Evolutionary conservation across 2,329 filamentous ascomycete species (phyloP).

Genomic region (Aspergillus candidus): DNA sequence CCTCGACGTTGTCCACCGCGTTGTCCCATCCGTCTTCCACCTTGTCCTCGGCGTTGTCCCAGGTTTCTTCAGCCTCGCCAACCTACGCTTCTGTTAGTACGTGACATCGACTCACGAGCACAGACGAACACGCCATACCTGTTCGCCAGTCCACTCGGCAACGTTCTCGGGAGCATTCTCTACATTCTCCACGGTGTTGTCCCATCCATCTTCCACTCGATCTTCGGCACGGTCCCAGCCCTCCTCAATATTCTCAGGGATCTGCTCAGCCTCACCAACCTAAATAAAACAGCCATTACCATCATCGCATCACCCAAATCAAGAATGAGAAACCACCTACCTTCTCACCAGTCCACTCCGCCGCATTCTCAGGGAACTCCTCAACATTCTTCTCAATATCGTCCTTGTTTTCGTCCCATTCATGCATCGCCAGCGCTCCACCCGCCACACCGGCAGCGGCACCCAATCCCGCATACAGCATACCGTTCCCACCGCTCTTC

Average conservation of each 20-base stretch:
- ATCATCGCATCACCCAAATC: not conserved
- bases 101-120: too few species aligned
- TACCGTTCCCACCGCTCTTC: constrained; percentile 24
- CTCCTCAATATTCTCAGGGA: constrained; percentile 32
- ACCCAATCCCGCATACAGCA: constrained; percentile 36
- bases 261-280: constrained; percentile 38
- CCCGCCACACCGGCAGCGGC: constrained; percentile 39
- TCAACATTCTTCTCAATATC: constrained; percentile 30
- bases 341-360: constrained; percentile 40
- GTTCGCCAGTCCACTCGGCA: constrained; percentile 35
- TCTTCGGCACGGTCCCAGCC: constrained; percentile 28
- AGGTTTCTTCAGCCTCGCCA: too few species aligned
- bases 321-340: constrained; percentile 12
- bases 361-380: constrained; percentile 40
- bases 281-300: constrained; percentile 10
- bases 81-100: too few species aligned
- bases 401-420: constrained; percentile 32
- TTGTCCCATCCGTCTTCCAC: too few species aligned
- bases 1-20: constrained; percentile 26
- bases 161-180: constrained; percentile 32
- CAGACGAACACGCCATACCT: constrained; percentile 17
- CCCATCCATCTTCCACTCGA: constrained; percentile 17
- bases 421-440: constrained; percentile 42
- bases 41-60: too few species aligned
- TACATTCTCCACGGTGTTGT: constrained; percentile 27